phyloP scores from a whole-genome alignment of 371 early-diverging fungal species.

The Saksenaea oblongispora region DNA sequence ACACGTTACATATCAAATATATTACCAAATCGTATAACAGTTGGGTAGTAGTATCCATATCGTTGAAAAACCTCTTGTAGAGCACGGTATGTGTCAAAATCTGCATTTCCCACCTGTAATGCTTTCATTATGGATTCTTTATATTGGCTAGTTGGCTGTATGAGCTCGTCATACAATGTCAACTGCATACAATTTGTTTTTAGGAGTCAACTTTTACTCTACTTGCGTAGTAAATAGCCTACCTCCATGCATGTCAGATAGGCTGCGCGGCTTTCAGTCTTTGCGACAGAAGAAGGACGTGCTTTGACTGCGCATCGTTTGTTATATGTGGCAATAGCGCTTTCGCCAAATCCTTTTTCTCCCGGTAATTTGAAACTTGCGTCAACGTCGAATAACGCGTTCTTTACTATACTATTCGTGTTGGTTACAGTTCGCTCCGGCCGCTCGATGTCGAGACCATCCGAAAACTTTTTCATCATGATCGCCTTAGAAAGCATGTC shows the following conservation, averaged over 20 bases:
- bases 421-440: not conserved
- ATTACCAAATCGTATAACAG: not conserved
- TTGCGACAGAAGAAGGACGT: not conserved
- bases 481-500: not conserved
- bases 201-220: not conserved
- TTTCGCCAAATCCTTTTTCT: not conserved
- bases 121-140: not conserved
- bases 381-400: not conserved
- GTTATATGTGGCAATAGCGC: not conserved
- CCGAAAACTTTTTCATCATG: not conserved
- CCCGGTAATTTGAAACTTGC: not conserved
- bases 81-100: not conserved
- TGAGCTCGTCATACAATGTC: not conserved
- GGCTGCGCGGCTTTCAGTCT: not conserved
- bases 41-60: not conserved
- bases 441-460: not conserved
- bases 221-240: not conserved
- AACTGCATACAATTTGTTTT: not conserved
- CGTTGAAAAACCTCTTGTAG: not conserved
- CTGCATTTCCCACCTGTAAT: not conserved
- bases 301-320: not conserved
- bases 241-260: not conserved
- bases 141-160: not conserved
- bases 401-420: not conserved
- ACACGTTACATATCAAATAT: not conserved